phyloP scores from a whole-genome alignment of 1,284 basidiomycete genomes.

The Puccinia horiana region DNA sequence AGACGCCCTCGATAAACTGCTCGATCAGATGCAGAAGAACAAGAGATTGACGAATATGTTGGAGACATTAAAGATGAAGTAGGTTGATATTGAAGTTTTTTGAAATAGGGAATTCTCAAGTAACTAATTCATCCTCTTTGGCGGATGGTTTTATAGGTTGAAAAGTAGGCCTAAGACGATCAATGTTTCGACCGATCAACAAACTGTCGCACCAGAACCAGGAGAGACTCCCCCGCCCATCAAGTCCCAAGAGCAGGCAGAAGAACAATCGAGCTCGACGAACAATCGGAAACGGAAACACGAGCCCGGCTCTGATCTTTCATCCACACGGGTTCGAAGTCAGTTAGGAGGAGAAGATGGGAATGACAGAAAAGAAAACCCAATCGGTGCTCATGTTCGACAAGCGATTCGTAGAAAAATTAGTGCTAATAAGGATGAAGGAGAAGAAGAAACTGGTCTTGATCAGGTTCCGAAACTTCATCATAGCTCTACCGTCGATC shows the following conservation, averaged over 20 bases:
- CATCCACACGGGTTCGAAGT: neutral
- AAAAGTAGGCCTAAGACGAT: conserved; percentile 5
- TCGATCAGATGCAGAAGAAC: conserved; percentile 41
- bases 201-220: neutral
- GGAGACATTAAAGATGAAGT: conserved; percentile 32
- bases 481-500: too few relatives aligned
- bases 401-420: conserved; percentile 1
- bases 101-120: too few relatives aligned
- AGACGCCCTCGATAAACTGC: conserved; percentile 28
- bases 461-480: neutral
- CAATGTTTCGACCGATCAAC: neutral
- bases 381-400: neutral
- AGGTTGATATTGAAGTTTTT: neutral
- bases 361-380: neutral
- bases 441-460: neutral
- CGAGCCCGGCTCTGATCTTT: neutral
- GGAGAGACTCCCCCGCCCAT: neutral
- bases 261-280: neutral
- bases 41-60: conserved; percentile 28
- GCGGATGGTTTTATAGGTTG: neutral
- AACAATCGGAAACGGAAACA: conserved; percentile 20
- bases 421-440: neutral
- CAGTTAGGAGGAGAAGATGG: neutral
- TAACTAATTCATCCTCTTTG: neutral
- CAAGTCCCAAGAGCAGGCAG: neutral